Conservation (phyloP, 306 rosid genomes). For the Vigna angularis region DNA sequence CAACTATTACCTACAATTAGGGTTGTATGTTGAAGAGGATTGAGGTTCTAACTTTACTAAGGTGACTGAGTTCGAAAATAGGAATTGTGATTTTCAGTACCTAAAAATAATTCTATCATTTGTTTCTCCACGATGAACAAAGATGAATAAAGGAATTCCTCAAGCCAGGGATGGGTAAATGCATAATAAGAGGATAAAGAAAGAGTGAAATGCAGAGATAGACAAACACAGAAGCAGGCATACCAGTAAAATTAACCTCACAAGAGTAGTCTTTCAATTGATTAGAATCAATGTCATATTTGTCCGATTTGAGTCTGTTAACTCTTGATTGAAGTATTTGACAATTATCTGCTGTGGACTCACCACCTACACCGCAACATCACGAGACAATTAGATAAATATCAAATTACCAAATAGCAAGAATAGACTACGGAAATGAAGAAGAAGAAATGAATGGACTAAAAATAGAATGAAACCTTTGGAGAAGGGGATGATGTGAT, state of each 20-base stretch:
- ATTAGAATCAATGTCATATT: constrained; percentile 65
- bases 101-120: neutral
- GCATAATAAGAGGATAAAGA: constrained; percentile 19
- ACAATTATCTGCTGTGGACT: constrained; percentile 79
- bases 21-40: constrained; percentile 18
- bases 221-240: constrained; percentile 1
- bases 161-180: constrained; percentile 5
- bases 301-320: constrained; percentile 82
- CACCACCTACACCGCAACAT: constrained; percentile 73
- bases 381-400: constrained; percentile 26
- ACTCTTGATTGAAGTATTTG: constrained; percentile 97
- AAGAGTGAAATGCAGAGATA: constrained; percentile 22
- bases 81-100: neutral
- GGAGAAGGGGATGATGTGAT: constrained; percentile 86
- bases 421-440: neutral
- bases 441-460: neutral
- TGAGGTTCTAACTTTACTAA: constrained; percentile 6
- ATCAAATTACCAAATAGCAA: constrained; percentile 35
- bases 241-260: constrained; percentile 77
- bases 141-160: neutral
- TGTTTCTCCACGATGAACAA: neutral
- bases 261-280: constrained; percentile 58
- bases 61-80: neutral
- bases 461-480: constrained; percentile 61
- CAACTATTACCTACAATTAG: neutral